phyloP scores from a whole-genome alignment of 2,329 filamentous ascomycete genomes.

The Nemania sp. region DNA sequence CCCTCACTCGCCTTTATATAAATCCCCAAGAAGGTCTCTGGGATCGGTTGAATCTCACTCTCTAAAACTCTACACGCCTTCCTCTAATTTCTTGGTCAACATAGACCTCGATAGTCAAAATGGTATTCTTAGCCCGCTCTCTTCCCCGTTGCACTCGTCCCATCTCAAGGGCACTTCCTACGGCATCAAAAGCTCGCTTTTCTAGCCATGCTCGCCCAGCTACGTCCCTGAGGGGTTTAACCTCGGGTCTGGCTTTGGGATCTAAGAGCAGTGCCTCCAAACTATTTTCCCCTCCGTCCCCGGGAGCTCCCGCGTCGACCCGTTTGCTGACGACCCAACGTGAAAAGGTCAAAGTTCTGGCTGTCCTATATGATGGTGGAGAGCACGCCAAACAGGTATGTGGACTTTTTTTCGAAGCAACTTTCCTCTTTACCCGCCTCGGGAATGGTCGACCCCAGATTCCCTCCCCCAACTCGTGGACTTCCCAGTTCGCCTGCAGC shows the following conservation, averaged over 20 bases:
- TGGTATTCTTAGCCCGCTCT: constrained; percentile 71
- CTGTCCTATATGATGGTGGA: constrained; percentile 92
- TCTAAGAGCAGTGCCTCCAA: constrained; percentile 50
- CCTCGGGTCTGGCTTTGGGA: constrained; percentile 44
- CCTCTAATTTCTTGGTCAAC: constrained; percentile 28
- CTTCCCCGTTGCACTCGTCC: constrained; percentile 58
- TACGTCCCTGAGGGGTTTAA: constrained; percentile 44
- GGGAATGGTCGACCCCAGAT: constrained; percentile 12
- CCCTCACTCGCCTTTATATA: constrained; percentile 14
- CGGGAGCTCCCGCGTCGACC: constrained; percentile 65
- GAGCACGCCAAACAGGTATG: constrained; percentile 86
- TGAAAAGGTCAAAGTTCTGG: constrained; percentile 90
- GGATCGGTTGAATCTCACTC: constrained; percentile 1
- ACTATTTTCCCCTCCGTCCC: constrained; percentile 52
- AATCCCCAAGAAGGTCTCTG: background rate
- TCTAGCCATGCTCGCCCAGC: constrained; percentile 43
- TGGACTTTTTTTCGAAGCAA: constrained; percentile 46
- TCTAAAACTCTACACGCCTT: constrained; percentile 24
- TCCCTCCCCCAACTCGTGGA: background rate
- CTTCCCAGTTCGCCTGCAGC: constrained; percentile 19
- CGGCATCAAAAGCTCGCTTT: constrained; percentile 46
- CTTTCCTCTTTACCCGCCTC: constrained; percentile 13
- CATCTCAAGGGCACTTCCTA: constrained; percentile 46
- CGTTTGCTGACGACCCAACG: constrained; percentile 67
- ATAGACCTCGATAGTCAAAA: constrained; percentile 46